Evolutionary conservation across 2,329 filamentous ascomycete genomes (phyloP), one percentile per base, ranked within the genome.

Genomic region (Juglanconis juglandina): DNA sequence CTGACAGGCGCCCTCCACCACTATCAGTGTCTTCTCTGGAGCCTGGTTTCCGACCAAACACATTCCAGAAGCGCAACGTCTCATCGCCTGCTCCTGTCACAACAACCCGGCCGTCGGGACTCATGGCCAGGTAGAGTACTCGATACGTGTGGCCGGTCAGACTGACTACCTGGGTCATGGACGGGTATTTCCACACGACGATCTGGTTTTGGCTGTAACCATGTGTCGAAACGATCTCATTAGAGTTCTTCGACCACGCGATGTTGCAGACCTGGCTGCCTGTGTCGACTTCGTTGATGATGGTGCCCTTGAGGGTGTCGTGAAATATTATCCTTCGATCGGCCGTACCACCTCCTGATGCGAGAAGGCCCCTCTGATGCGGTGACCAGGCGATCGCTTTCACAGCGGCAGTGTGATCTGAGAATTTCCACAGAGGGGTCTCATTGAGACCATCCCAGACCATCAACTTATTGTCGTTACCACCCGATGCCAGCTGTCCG

Each of bases 181-280:
- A 93, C 1, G 95, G 95, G 71, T 99, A 99, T 71, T 99, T 99
- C 95, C 95, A 99, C 58, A 99, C 92, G 42, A 98, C 94, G 68
- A 99, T 97, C 74, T 98, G 95, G 73, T 99, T 97, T 72, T 99
- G 95, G 67, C 89, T 94, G 77, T 97, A 99, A 6, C 95, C 95
- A 71, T 99, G 95, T 1, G 95, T 99, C 54, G 90, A 94, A 58
- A 99, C 94, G 60, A 99, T 92, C 75, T 99, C 95, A 72, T 97
- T 96, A 7, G 92, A 96, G 74, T 97, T 96, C 71, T 96, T 96
- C 17, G 90, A 95, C 93, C 96, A 99, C 4, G 93, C 91, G 48
- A 99, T 81, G 71, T 99, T 99, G 77, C 95, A 99, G n/a, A 99
- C 95, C 74, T 99, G 95, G 69, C 92, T 96, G 53, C 95, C 95